These are phyloP conservation scores for Colletotrichum sp. DNA, from an alignment of 2,329 filamentous ascomycete species.

Conservation along the genomic window DNA sequence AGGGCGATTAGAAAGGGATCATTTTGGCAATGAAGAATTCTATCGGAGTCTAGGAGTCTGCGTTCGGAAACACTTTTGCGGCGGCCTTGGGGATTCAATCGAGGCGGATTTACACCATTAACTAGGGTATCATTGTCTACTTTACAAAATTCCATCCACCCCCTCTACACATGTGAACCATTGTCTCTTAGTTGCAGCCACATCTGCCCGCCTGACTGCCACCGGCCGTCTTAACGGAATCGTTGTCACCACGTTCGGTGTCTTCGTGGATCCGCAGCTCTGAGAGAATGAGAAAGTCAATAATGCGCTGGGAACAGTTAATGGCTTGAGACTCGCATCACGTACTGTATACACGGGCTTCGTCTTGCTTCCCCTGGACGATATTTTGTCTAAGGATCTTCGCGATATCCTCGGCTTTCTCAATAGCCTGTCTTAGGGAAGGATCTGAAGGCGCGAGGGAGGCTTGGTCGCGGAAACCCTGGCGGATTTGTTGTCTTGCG, in stretches of 20 bases:
- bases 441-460: slow-evolving; percentile 61
- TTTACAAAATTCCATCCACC: slow-evolving; percentile 5
- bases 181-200: slow-evolving; percentile 35
- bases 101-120: not conserved
- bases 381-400: slow-evolving; percentile 82
- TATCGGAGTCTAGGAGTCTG: slow-evolving; percentile 4
- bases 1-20: slow-evolving; percentile 68
- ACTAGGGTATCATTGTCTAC: slow-evolving; percentile 20
- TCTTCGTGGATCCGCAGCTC: slow-evolving; percentile 88
- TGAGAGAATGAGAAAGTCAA: slow-evolving; percentile 38
- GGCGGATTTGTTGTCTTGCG: slow-evolving; percentile 74
- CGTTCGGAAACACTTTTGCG: not conserved
- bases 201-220: slow-evolving; percentile 31
- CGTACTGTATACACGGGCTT: slow-evolving; percentile 66
- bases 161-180: slow-evolving; percentile 7
- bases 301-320: not conserved
- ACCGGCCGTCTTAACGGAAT: slow-evolving; percentile 75
- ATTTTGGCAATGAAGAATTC: not conserved
- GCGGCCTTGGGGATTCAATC: not conserved
- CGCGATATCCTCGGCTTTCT: slow-evolving; percentile 84
- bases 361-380: slow-evolving; percentile 75
- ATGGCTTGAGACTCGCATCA: slow-evolving; percentile 21
- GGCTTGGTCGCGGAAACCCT: slow-evolving; percentile 73
- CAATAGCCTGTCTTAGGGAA: slow-evolving; percentile 67
- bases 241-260: slow-evolving; percentile 92